A percentile compares a stretch with the other conserved stretches of the same genome.
phyloP scores from a whole-genome alignment of 176 grass and related monocot genomes.

The Miscanthus lutarioriparius region DNA sequence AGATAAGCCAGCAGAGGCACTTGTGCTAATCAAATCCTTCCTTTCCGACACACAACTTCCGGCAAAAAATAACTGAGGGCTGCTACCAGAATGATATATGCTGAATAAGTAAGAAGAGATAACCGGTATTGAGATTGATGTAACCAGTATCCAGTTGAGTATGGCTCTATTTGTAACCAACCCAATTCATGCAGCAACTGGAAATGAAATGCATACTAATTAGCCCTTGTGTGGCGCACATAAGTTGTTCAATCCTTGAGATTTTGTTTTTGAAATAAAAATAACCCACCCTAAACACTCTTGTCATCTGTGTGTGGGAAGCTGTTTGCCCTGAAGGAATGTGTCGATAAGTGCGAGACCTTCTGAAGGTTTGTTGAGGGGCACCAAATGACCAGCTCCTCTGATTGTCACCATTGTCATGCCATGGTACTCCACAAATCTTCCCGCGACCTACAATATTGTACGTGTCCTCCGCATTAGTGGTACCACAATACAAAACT shows the following conservation, averaged over 20 bases:
- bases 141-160: not conserved
- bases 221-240: not conserved
- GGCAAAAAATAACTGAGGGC: constrained; percentile 25
- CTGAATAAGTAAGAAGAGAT: not conserved
- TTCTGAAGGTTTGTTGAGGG: constrained; percentile 85
- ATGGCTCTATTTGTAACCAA: not conserved
- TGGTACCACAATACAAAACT: not conserved
- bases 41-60: constrained; percentile 54
- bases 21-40: constrained; percentile 73
- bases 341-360: constrained; percentile 63
- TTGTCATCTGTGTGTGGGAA: constrained; percentile 46
- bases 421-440: constrained; percentile 80
- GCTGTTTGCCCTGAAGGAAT: constrained; percentile 65
- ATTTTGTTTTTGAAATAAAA: not conserved
- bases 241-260: not conserved
- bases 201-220: not conserved
- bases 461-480: not conserved
- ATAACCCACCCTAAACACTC: not conserved
- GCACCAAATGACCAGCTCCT: constrained; percentile 90
- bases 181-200: not conserved
- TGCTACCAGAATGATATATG: not conserved
- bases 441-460: constrained; percentile 70
- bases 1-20: constrained; percentile 77
- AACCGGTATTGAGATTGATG: not conserved
- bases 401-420: constrained; percentile 83